Evolutionary conservation across 176 grass and related monocot species (phyloP), one percentile per base, ranked within the genome.

Genomic region (Olyra latifolia): DNA sequence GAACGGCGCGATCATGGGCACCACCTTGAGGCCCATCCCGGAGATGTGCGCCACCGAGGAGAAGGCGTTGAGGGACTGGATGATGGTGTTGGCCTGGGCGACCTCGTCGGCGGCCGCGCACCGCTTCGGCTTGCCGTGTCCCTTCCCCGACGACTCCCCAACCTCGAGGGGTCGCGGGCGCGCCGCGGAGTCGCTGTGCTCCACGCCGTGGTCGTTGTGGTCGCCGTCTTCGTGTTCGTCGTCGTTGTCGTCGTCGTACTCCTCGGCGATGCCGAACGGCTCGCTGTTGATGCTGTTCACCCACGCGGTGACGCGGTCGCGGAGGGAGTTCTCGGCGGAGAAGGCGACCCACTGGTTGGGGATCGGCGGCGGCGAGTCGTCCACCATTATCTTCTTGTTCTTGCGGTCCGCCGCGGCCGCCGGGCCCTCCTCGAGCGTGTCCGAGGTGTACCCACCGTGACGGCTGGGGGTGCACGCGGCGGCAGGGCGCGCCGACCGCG

Each of bases 331-430:
- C 15, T 99, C 92, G 1, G 88, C 86, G 40, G 78, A 89, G 87
- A 99, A 99, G 54, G 96, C 92, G 40, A 99, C 90, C 96, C 96
- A 99, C 67, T 99, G 92, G 87, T 90, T 95, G 23, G 80, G 55
- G 19, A 82, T 35, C 7, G 47, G 41, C 46, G 50, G 16, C 57
- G 39, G 47, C 66, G 89, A 74, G 46, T 76, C 87, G 57, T 92
- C 92, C 6, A 75, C 80, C 77, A 84, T 46, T 23, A 32, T 60
- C 52, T 79, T 82, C 68, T 93, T 93, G 30, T 91, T 85, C 62
- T 94, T 94, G 56, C 57, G 73, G 73, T 91, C 87, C 0, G 60
- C 60, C 9, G 70, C 50, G 71, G 53, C 35, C 0, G 58, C 24
- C 11, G 40, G 67, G 47, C 69, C 77, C 17, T 89, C 80, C 82